These are phyloP conservation scores for Euptelea pleiosperma DNA, from an alignment of 164 flowering plant genomes.

Conservation along the genomic window DNA sequence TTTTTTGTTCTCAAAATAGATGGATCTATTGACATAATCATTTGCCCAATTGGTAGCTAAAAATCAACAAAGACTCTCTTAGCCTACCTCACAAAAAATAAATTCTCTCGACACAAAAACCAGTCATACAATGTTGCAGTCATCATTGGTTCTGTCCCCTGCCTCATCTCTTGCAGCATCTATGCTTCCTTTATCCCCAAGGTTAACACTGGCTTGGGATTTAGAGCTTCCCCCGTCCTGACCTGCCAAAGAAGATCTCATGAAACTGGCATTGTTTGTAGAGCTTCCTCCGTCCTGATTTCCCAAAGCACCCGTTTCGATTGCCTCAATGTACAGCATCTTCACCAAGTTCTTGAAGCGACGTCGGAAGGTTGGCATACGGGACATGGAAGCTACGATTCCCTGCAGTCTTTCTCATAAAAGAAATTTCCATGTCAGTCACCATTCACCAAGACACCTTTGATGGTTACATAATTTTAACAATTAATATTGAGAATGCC, in stretches of 20 bases:
- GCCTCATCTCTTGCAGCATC: constrained; percentile 13
- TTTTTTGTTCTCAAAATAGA: background rate
- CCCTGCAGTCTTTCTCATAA: constrained; percentile 65
- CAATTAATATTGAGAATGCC: background rate
- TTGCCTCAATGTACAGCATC: constrained; percentile 60
- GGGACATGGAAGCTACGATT: constrained; percentile 73
- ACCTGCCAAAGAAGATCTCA: background rate
- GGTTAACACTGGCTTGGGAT: constrained; percentile 1
- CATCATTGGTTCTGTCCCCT: background rate
- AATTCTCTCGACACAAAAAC: too few relatives aligned
- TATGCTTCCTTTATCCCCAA: constrained; percentile 7
- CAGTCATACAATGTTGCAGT: constrained; percentile 5
- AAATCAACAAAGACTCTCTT: too few relatives aligned
- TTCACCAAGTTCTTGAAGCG: constrained; percentile 63
- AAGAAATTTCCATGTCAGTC: background rate
- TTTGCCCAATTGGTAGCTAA: background rate
- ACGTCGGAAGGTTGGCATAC: constrained; percentile 82
- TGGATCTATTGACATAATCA: background rate
- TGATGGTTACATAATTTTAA: background rate
- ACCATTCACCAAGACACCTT: background rate
- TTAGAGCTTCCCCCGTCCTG: background rate
- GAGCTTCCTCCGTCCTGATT: constrained; percentile 28
- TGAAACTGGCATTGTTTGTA: constrained; percentile 2
- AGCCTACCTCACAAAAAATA: too few relatives aligned
- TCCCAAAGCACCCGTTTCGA: constrained; percentile 33